Base-by-base conservation (phyloP, 306 rosid genomes). In the Mucuna pruriens region DNA sequence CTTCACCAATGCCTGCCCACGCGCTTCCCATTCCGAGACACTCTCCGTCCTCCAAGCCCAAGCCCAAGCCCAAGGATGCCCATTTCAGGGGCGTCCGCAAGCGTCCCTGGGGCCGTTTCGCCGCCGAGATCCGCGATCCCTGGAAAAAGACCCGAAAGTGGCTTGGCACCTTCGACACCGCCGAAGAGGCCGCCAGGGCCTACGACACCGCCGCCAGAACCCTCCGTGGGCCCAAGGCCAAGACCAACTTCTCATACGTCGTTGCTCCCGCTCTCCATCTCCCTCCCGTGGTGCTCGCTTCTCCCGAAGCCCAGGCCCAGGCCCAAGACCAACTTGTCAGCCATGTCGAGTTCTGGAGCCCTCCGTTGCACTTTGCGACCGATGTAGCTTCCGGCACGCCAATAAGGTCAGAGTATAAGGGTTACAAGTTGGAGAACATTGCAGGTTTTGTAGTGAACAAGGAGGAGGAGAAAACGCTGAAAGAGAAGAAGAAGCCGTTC, bases 111-210 rank as follows among this genome's bases (percentile, higher is more conserved):
- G 95, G 95, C 2, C 83, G 91, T 0, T 91, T 80, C 68, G 91
- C 93, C 3, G 93, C 91, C 15, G 95, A 91, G 91, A 91, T 91
- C 80, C 91, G 95, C 7, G 89, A 91, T 33, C 95, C 95, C 0
- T 87, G 90, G 88, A 84, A 72, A 79, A 89, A 87, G 89, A 86
- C 91, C 39, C 85, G 95, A 26, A 89, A 86, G 76, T 91, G 95
- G 95, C 95, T 91, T 7, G 92, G 95, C 7, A 91, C 95, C 62
- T 89, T 87, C 12, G 90, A 89, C 64, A 91, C 95, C 4, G 95
- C 95, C 12, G 91, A 87, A 85, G 88, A 91, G 22, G 95, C 95
- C 6, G 95, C 95, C 31, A 79, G 82, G 66, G 95, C 95, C 7
- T 91, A 91, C 79, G 95, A 91, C 74, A 64, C 82, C 16, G 95